phyloP scores from a whole-genome alignment of 768 basidiomycete genomes.

The Tephrocybe sp. region DNA sequence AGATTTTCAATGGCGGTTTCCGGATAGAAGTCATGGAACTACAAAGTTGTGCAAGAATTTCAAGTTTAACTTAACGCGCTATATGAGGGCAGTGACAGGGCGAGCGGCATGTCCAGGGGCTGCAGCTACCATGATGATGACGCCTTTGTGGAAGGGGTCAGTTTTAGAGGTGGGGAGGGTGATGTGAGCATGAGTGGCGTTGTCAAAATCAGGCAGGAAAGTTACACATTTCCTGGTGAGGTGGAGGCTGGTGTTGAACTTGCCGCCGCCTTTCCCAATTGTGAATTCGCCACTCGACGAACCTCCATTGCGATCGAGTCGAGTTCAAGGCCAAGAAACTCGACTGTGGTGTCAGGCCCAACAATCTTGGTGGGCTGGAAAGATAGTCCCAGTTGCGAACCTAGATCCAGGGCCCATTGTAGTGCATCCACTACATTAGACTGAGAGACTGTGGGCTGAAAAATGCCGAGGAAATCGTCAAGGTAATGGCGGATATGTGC shows the following conservation, averaged over 20 bases:
- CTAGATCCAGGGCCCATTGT: constrained; percentile 19
- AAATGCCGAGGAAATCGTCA: constrained; percentile 30
- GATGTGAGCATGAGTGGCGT: background rate
- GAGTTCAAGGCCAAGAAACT: constrained; percentile 27
- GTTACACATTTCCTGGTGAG: background rate
- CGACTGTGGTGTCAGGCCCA: constrained; percentile 19
- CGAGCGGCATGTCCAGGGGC: background rate
- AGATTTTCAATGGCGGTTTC: too few species aligned
- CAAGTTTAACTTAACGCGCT: too few species aligned
- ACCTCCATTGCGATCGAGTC: constrained; percentile 28
- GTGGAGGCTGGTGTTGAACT: constrained; percentile 13
- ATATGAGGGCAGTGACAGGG: constrained; percentile 24
- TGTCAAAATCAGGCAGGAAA: background rate
- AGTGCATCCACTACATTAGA: background rate
- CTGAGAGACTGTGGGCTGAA: constrained; percentile 30
- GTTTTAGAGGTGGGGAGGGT: background rate
- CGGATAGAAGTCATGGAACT: too few species aligned
- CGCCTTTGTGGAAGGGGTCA: background rate
- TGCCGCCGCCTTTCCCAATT: background rate
- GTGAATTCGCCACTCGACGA: constrained; percentile 15
- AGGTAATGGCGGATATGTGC: constrained; percentile 32
- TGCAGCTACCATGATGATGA: background rate
- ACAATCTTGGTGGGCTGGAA: constrained; percentile 30
- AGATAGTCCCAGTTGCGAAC: constrained; percentile 24
- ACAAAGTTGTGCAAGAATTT: too few species aligned